These are phyloP conservation scores for Staphylotrichum tortipilum DNA, from an alignment of 495 filamentous ascomycete genomes.

Conservation along the genomic window DNA sequence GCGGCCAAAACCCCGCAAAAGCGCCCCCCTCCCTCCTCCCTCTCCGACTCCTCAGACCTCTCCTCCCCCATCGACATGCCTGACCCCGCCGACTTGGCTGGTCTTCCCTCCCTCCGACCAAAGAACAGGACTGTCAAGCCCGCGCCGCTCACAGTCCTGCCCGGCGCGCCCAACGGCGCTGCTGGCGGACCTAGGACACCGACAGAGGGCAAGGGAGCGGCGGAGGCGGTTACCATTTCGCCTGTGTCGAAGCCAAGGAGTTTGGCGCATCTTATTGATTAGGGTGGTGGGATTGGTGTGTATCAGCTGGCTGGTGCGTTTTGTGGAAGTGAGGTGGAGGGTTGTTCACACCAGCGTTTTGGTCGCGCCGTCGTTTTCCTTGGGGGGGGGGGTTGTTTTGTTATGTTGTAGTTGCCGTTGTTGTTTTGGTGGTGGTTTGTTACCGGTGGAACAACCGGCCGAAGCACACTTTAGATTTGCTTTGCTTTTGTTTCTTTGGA, in stretches of 20 bases:
- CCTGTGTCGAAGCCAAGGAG: constrained; percentile 34
- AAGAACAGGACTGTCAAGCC: constrained; percentile 2
- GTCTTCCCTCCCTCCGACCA: constrained; percentile 23
- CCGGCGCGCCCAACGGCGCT: neutral
- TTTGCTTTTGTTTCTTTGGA: too few relatives aligned
- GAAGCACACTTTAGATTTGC: too few relatives aligned
- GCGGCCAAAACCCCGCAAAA: constrained; percentile 15
- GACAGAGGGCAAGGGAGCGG: neutral
- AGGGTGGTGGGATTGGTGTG: neutral
- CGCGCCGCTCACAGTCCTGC: constrained; percentile 1
- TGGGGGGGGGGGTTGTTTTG: too few relatives aligned
- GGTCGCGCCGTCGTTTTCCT: too few relatives aligned
- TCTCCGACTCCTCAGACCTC: constrained; percentile 13
- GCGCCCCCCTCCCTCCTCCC: neutral
- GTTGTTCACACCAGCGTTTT: neutral
- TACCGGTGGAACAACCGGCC: too few relatives aligned
- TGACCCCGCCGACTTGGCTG: constrained; percentile 1
- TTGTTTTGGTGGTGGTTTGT: too few relatives aligned
- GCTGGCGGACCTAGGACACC: neutral
- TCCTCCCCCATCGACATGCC: constrained; percentile 18
- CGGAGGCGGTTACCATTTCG: constrained; percentile 33
- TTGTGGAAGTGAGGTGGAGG: neutral
- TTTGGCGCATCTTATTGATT: constrained; percentile 37
- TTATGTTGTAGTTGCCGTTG: too few relatives aligned
- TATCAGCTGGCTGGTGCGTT: too few relatives aligned